phyloP scores from a whole-genome alignment of 495 filamentous ascomycete species.

The Aspergillus sclerotiicarbonarius region DNA sequence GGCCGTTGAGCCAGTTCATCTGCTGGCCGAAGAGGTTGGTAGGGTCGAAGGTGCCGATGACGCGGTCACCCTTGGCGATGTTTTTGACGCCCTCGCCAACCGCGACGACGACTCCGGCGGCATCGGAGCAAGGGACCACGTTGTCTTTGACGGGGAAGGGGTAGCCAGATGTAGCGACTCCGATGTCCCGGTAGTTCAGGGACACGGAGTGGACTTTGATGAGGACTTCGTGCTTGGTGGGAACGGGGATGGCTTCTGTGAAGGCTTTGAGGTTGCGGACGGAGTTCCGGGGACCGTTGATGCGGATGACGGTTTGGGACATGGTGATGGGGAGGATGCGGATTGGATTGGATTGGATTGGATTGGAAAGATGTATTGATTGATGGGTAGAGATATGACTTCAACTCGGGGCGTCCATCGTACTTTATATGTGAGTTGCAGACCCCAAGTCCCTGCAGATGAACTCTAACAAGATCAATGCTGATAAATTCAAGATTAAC shows the following conservation, averaged over 20 bases:
- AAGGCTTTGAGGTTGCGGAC: conserved; percentile 10
- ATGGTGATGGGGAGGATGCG: too few relatives aligned
- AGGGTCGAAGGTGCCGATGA: conserved; percentile 69
- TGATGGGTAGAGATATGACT: too few relatives aligned
- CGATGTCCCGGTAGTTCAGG: conserved; percentile 67
- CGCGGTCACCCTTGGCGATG: conserved; percentile 62
- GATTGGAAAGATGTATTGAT: too few relatives aligned
- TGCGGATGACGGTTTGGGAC: conserved; percentile 17
- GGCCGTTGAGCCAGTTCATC: conserved; percentile 41
- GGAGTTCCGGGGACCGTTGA: conserved; percentile 10
- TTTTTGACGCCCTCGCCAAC: conserved; percentile 59
- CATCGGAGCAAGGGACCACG: conserved; percentile 66
- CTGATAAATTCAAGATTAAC: too few relatives aligned
- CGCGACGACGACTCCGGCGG: conserved; percentile 63
- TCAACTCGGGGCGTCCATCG: too few relatives aligned
- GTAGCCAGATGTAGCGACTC: conserved; percentile 63
- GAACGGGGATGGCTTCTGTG: conserved; percentile 39
- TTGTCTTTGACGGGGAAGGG: conserved; percentile 53
- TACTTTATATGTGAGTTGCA: too few relatives aligned
- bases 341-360: too few relatives aligned
- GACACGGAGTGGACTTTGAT: conserved; percentile 38
- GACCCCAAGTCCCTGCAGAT: too few relatives aligned
- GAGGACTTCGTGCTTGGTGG: conserved; percentile 62
- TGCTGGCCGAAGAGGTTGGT: conserved; percentile 54
- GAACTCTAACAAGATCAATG: too few relatives aligned